Percentiles rank a stretch among this genome's conserved stretches.
phyloP scores from a whole-genome alignment of 495 filamentous ascomycete species.

The Xylaria bambusicola region DNA sequence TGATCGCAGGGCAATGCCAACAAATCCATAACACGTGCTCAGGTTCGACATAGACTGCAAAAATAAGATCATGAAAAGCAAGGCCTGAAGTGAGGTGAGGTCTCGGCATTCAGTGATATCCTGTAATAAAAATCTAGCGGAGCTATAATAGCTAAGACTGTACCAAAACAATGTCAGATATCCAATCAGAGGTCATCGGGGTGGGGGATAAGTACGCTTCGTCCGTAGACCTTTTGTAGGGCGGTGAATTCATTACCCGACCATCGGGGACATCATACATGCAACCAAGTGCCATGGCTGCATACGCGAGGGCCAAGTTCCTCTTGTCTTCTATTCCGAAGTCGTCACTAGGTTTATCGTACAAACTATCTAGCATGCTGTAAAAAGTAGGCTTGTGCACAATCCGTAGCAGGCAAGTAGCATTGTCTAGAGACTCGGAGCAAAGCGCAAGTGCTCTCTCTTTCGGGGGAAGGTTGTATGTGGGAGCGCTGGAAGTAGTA shows the following conservation, averaged over 20 bases:
- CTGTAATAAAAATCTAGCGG: slow-evolving; percentile 69
- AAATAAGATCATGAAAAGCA: slow-evolving; percentile 92
- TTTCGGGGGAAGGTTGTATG: slow-evolving; percentile 70
- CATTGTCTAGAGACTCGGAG: slow-evolving; percentile 78
- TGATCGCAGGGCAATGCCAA: slow-evolving; percentile 86
- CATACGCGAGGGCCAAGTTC: slow-evolving; percentile 82
- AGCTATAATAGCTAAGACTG: slow-evolving; percentile 84
- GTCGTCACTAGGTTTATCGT: slow-evolving; percentile 67
- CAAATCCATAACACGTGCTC: slow-evolving; percentile 89
- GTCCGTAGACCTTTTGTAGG: slow-evolving; percentile 72
- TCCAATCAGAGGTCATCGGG: background rate
- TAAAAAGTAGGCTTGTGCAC: slow-evolving; percentile 90
- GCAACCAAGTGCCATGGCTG: slow-evolving; percentile 81
- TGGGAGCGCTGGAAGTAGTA: slow-evolving; percentile 57
- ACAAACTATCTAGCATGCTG: slow-evolving; percentile 74
- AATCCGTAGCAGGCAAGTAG: slow-evolving; percentile 78
- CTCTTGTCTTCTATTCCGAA: slow-evolving; percentile 74
- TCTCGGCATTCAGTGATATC: slow-evolving; percentile 93
- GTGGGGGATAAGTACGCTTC: slow-evolving; percentile 64
- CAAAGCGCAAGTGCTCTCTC: slow-evolving; percentile 69
- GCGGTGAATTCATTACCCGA: slow-evolving; percentile 27
- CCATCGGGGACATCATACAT: slow-evolving; percentile 68
- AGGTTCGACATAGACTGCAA: slow-evolving; percentile 88
- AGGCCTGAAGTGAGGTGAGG: slow-evolving; percentile 77
- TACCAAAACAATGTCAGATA: slow-evolving; percentile 21